Evolutionary conservation across 805 yeast species (phyloP).

Genomic region (Suhomyces sp.): DNA sequence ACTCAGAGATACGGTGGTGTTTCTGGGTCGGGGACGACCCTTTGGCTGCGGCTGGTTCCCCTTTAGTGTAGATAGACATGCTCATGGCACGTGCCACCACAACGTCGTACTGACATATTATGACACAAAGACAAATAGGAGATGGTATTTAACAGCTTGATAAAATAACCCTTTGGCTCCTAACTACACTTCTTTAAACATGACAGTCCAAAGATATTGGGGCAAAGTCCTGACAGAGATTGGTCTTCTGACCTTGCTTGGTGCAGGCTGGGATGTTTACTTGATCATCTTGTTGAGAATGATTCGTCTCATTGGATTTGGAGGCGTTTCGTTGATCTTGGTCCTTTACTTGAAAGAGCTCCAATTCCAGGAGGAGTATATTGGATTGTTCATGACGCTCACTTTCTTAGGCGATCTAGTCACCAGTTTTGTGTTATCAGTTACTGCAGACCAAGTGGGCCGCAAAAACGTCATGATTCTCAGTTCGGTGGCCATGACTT

Average conservation of each 20-base stretch:
- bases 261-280: conserved; percentile 31
- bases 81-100: too few species aligned
- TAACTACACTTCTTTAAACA: background rate
- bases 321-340: conserved; percentile 38
- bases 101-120: too few species aligned
- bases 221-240: conserved; percentile 26
- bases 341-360: conserved; percentile 44
- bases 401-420: conserved; percentile 52
- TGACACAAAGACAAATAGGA: background rate
- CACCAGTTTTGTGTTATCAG: conserved; percentile 44
- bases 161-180: background rate
- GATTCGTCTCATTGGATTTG: conserved; percentile 35
- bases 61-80: too few species aligned
- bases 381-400: conserved; percentile 48
- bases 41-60: too few species aligned
- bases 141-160: background rate
- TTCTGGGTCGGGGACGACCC: too few species aligned
- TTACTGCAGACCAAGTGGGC: conserved; percentile 48
- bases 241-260: conserved; percentile 30
- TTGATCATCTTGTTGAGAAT: conserved; percentile 30
- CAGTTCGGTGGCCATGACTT: conserved; percentile 41
- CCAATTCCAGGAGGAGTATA: conserved; percentile 39
- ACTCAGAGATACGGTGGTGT: too few species aligned
- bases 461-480: conserved; percentile 38
- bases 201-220: background rate